phyloP scores from a whole-genome alignment of 2,329 filamentous ascomycete genomes.

The Rugonectria rugulosa region DNA sequence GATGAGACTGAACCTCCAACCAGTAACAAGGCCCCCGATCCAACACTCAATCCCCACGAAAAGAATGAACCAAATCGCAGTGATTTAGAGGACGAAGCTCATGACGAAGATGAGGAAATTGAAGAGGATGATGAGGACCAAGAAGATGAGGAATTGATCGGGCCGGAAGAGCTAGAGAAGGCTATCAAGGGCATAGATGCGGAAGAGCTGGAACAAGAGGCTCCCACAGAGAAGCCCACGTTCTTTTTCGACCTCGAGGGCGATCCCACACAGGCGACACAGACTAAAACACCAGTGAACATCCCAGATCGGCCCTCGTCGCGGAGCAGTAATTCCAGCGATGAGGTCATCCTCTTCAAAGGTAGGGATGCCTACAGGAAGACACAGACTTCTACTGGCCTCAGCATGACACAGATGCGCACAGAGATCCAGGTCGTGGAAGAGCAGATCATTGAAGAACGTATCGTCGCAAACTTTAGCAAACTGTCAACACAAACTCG shows the following conservation, averaged over 20 bases:
- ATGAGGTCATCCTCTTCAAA: conserved; percentile 72
- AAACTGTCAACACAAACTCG: conserved; percentile 12
- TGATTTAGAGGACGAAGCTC: too few species aligned
- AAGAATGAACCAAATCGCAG: too few species aligned
- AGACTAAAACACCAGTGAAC: not conserved
- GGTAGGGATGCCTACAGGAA: conserved; percentile 54
- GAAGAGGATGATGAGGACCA: not conserved
- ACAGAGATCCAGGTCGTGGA: conserved; percentile 44
- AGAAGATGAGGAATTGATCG: conserved; percentile 15
- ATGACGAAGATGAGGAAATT: not conserved
- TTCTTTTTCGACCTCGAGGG: conserved; percentile 51
- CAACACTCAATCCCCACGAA: too few species aligned
- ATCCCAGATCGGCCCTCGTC: conserved; percentile 32
- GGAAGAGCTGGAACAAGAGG: not conserved
- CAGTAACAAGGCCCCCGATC: not conserved
- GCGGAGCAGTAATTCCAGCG: conserved; percentile 60
- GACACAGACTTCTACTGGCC: conserved; percentile 22
- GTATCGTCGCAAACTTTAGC: conserved; percentile 21
- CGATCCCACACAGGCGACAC: conserved; percentile 25
- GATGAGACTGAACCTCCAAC: not conserved
- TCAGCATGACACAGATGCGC: conserved; percentile 41
- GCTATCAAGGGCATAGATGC: conserved; percentile 18
- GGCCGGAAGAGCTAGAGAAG: conserved; percentile 33
- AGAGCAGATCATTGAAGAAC: conserved; percentile 31
- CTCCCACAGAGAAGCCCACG: conserved; percentile 12